Conservation (phyloP, 177 flowering plant genomes). For the Vitis hybrid region DNA sequence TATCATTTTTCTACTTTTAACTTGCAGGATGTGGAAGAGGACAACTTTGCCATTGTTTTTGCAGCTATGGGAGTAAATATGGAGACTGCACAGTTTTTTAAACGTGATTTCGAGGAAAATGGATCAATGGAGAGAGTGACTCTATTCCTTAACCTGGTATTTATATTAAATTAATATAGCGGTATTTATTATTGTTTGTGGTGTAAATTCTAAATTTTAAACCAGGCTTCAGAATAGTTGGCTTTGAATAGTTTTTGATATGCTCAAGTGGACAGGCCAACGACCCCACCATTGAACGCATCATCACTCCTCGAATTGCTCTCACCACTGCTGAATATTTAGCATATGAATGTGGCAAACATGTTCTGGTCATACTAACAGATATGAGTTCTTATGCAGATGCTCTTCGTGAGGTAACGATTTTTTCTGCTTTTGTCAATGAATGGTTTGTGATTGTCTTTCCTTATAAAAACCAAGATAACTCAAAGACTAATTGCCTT, state of each 20-base stretch:
- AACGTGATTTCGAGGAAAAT: slow-evolving; percentile 58
- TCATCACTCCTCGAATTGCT: slow-evolving; percentile 95
- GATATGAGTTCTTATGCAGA: slow-evolving; percentile 99
- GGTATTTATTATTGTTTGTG: background rate
- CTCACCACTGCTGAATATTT: slow-evolving; percentile 96
- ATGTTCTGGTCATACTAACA: slow-evolving; percentile 85
- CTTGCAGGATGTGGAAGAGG: slow-evolving; percentile 46
- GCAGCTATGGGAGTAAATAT: slow-evolving; percentile 61
- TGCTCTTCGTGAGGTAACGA: slow-evolving; percentile 95
- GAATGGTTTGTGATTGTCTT: background rate
- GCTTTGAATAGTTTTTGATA: background rate
- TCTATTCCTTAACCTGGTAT: slow-evolving; percentile 50
- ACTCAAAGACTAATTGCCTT: too few relatives aligned
- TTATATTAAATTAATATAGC: background rate
- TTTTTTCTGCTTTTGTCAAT: background rate
- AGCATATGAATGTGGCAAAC: slow-evolving; percentile 99
- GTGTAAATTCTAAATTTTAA: background rate
- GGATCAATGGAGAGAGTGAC: slow-evolving; percentile 59
- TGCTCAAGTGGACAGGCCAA: slow-evolving; percentile 61
- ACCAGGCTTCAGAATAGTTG: background rate
- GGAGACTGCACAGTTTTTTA: slow-evolving; percentile 59
- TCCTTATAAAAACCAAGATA: too few relatives aligned
- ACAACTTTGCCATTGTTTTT: slow-evolving; percentile 59
- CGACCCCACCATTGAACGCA: slow-evolving; percentile 97
- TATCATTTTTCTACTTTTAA: background rate